Evolutionary conservation across 2,329 filamentous ascomycete genomes (phyloP).

Genomic region (Penicillium corylophilum): DNA sequence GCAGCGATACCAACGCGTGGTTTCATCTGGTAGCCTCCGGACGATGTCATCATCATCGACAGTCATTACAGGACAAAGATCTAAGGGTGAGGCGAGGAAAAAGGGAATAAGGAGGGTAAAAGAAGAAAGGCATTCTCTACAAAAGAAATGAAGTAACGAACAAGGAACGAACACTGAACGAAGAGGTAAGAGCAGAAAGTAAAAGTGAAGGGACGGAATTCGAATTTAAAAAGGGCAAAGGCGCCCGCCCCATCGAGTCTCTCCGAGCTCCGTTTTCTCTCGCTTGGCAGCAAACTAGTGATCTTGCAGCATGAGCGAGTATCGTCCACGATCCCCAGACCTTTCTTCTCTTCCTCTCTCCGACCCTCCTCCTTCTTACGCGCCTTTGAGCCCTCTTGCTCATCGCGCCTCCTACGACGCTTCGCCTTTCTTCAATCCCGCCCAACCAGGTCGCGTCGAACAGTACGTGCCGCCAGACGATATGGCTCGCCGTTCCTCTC

Average conservation of each 20-base stretch:
- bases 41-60: slow-evolving; percentile 34
- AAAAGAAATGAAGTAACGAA: neutral
- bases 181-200: slow-evolving; percentile 4
- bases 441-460: slow-evolving; percentile 30
- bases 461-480: slow-evolving; percentile 41
- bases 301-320: slow-evolving; percentile 45
- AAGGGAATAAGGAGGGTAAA: neutral
- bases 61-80: slow-evolving; percentile 5
- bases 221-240: slow-evolving; percentile 39
- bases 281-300: slow-evolving; percentile 3
- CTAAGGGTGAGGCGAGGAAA: neutral
- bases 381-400: slow-evolving; percentile 34
- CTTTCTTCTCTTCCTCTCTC: slow-evolving; percentile 50
- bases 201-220: slow-evolving; percentile 11
- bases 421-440: slow-evolving; percentile 45
- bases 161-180: neutral
- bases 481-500: slow-evolving; percentile 46
- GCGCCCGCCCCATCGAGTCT: slow-evolving; percentile 15
- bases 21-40: slow-evolving; percentile 29
- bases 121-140: neutral
- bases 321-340: slow-evolving; percentile 51
- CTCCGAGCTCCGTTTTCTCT: slow-evolving; percentile 3
- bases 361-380: slow-evolving; percentile 32
- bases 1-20: slow-evolving; percentile 27
- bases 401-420: slow-evolving; percentile 48